Conservation (phyloP, 202 grass and related monocot species). For the Carex arenaria region DNA sequence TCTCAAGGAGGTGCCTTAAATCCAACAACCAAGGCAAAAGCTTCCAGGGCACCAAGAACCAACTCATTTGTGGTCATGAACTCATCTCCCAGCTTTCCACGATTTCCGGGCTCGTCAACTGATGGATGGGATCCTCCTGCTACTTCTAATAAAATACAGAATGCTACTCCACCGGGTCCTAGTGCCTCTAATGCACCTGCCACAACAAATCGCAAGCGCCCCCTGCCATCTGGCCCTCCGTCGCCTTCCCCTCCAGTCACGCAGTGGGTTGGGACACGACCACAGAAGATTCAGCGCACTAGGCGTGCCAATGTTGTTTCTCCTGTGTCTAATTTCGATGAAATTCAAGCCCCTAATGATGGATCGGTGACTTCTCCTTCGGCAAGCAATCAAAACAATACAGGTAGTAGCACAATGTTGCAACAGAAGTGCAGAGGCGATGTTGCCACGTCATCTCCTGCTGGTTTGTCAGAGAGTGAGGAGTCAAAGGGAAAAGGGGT, state of each 20-base stretch:
- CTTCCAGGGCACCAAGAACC: constrained; percentile 71
- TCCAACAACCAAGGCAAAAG: constrained; percentile 72
- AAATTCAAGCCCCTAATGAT: constrained; percentile 43
- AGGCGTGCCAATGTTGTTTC: constrained; percentile 82
- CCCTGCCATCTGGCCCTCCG: constrained; percentile 40
- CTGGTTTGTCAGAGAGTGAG: constrained; percentile 66
- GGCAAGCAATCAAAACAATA: constrained; percentile 30
- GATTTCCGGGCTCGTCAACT: constrained; percentile 32
- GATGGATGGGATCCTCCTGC: constrained; percentile 54
- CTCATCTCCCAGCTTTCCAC: constrained; percentile 60
- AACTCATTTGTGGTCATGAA: constrained; percentile 46
- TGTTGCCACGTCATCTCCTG: constrained; percentile 38
- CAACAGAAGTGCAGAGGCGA: constrained; percentile 38
- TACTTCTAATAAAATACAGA: constrained; percentile 56
- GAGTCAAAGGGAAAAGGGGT: constrained; percentile 46
- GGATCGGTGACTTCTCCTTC: constrained; percentile 49
- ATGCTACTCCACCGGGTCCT: constrained; percentile 22
- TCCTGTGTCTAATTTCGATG: constrained; percentile 87
- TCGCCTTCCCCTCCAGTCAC: constrained; percentile 67
- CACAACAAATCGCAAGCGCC: constrained; percentile 47
- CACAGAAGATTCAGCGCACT: constrained; percentile 77
- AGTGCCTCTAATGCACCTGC: constrained; percentile 9
- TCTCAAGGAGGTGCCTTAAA: constrained; percentile 45
- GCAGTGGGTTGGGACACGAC: constrained; percentile 65
- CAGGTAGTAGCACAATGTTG: constrained; percentile 32